Percentiles rank a stretch among this genome's conserved stretches.
phyloP scores from a whole-genome alignment of 2,329 filamentous ascomycete species.

The Trichoderma sp. region DNA sequence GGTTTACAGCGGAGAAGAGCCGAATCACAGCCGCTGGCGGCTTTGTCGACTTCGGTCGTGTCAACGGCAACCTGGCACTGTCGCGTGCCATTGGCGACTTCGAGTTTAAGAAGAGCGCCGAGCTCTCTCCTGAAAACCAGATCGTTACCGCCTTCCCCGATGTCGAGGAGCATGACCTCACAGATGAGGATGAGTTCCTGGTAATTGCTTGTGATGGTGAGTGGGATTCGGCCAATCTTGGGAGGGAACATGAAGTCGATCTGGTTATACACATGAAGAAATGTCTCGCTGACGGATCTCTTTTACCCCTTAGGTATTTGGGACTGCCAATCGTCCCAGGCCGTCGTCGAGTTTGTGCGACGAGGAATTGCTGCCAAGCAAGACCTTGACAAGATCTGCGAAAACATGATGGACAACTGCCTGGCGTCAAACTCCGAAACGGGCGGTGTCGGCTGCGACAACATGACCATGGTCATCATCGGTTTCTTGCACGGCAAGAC shows the following conservation, averaged over 20 bases:
- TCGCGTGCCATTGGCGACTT: conserved; percentile 98
- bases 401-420: conserved; percentile 99
- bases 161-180: conserved; percentile 85
- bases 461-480: conserved; percentile 97
- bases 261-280: background rate
- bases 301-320: conserved; percentile 99
- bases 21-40: conserved; percentile 93
- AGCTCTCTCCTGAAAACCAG: conserved; percentile 95
- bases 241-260: background rate
- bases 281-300: background rate
- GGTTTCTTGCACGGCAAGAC: conserved; percentile 86
- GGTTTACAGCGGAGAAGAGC: conserved; percentile 77
- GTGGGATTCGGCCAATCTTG: conserved; percentile 31
- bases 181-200: conserved; percentile 91
- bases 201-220: conserved; percentile 89
- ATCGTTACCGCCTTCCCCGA: conserved; percentile 97
- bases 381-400: conserved; percentile 89
- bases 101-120: conserved; percentile 99
- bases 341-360: conserved; percentile 93
- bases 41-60: conserved; percentile 96
- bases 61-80: conserved; percentile 95
- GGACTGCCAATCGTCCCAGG: conserved; percentile 98
- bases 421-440: conserved; percentile 97
- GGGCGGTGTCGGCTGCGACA: conserved; percentile 96
- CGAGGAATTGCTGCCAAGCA: conserved; percentile 96